Evolutionary conservation across 495 filamentous ascomycete genomes (phyloP), one percentile per base, ranked within the genome.

Genomic region (Neurospora sp.): DNA sequence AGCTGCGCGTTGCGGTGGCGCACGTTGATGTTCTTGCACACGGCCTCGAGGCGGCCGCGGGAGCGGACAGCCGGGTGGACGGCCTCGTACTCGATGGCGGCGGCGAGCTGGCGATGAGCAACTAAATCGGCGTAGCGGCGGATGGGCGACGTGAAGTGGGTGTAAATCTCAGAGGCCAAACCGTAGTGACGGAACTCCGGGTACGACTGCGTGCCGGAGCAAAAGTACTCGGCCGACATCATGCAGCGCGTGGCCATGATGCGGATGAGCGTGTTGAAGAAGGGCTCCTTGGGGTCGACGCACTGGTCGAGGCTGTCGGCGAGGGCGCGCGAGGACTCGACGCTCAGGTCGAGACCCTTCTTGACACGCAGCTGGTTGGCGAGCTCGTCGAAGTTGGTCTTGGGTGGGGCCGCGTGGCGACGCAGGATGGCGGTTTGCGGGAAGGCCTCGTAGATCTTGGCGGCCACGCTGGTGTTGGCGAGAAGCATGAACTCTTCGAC

Each of bases 401-500:
- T 93, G 5, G 96, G 96, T 1, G 96, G 96, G 15, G 95, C 91
- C 39, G 89, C 92, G 85, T 99, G 96, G 39, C 96, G 89, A 70
- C 96, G 92, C 10, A 99, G 89, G 79, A 99, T 89, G 48, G 96
- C 96, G 2, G 94, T 98, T 81, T 98, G 94, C 0, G 96, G 94
- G 84, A 97, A 98, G 15, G 93, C 89, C 70, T 90, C 86, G 83
- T 95, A 93, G 76, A 96, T 93, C 78, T 93, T 96, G 45, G 88
- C 84, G 8, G 94, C 96, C 34, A 99, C 96, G 74, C 90, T 93
- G 79, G 92, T 97, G 82, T 98, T 99, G 85, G 96, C 96, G 78
- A 98, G 92, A 78, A 98, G 87, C 96, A 99, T 99, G 86, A 99
- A 98, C 77, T 99, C 96, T 78, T 99, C 96, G 34, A 99, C 96